Percentiles rank a stretch among this genome's conserved stretches.
phyloP scores from a whole-genome alignment of 176 grass and related monocot species.

The Musa troglodytarum region DNA sequence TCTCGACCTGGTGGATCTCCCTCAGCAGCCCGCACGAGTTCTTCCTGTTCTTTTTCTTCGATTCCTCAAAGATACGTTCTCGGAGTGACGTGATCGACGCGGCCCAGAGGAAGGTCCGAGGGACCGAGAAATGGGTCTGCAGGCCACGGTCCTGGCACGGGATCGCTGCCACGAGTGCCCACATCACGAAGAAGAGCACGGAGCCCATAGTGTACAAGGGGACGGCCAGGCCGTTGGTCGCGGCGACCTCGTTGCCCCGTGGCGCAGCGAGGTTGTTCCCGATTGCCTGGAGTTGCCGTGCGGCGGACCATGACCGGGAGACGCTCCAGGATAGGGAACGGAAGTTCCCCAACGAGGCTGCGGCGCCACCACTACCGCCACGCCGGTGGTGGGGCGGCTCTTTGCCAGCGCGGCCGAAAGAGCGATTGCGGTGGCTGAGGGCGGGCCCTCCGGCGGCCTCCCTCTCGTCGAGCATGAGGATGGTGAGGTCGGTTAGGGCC shows the following conservation, averaged over 20 bases:
- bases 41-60: conserved; percentile 72
- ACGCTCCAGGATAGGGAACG: conserved; percentile 81
- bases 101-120: conserved; percentile 54
- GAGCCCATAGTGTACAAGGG: conserved; percentile 55
- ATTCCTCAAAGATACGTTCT: conserved; percentile 68
- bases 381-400: conserved; percentile 21
- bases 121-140: conserved; percentile 44
- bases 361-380: conserved; percentile 43
- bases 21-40: conserved; percentile 57
- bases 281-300: conserved; percentile 79
- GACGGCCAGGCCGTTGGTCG: conserved; percentile 42
- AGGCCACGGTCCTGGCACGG: conserved; percentile 84
- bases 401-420: conserved; percentile 31
- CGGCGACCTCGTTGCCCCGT: conserved; percentile 29
- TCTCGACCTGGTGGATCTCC: conserved; percentile 82
- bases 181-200: conserved; percentile 45
- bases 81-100: conserved; percentile 29
- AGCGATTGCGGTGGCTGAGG: conserved; percentile 48
- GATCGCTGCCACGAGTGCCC: conserved; percentile 55
- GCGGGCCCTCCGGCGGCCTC: conserved; percentile 26
- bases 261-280: conserved; percentile 44
- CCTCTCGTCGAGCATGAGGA: conserved; percentile 90
- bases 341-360: conserved; percentile 39
- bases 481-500: conserved; percentile 79
- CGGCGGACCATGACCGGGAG: conserved; percentile 65